phyloP scores from a whole-genome alignment of 345 rosid species.

The Populus alba region DNA sequence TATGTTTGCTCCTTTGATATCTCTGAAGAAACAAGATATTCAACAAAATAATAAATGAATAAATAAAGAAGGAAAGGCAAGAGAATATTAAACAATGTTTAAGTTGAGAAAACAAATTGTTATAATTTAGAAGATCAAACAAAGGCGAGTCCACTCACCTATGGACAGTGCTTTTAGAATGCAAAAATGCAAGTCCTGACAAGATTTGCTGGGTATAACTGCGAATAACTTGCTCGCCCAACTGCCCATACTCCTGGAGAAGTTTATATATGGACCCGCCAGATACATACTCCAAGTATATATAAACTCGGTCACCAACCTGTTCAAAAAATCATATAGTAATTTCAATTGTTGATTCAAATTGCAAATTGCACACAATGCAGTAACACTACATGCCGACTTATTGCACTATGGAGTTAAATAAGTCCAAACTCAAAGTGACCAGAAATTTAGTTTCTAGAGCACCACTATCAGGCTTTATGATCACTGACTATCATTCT shows the following conservation, averaged over 20 bases:
- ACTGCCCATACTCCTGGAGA: slow-evolving; percentile 71
- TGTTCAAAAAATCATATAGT: slow-evolving; percentile 22
- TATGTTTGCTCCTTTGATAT: slow-evolving; percentile 81
- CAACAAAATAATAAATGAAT: not conserved
- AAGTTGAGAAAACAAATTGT: slow-evolving; percentile 21
- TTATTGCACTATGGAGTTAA: not conserved
- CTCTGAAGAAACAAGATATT: slow-evolving; percentile 35
- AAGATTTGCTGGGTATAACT: slow-evolving; percentile 76
- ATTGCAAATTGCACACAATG: not conserved
- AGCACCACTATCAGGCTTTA: not conserved
- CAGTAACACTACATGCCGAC: not conserved
- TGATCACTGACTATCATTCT: not conserved
- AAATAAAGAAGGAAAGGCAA: not conserved
- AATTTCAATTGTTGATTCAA: not conserved
- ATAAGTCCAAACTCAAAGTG: not conserved
- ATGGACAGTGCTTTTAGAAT: slow-evolving; percentile 64
- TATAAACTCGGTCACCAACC: slow-evolving; percentile 64
- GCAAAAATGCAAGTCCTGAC: slow-evolving; percentile 68
- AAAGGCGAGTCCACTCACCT: slow-evolving; percentile 36
- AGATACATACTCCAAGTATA: slow-evolving; percentile 75
- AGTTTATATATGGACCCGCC: slow-evolving; percentile 80
- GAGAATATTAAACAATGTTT: not conserved
- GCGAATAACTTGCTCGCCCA: slow-evolving; percentile 64
- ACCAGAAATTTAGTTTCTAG: not conserved
- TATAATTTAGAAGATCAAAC: not conserved